Conservation (phyloP, 78 protist species). For the Dictyostelium firmibasis region DNA sequence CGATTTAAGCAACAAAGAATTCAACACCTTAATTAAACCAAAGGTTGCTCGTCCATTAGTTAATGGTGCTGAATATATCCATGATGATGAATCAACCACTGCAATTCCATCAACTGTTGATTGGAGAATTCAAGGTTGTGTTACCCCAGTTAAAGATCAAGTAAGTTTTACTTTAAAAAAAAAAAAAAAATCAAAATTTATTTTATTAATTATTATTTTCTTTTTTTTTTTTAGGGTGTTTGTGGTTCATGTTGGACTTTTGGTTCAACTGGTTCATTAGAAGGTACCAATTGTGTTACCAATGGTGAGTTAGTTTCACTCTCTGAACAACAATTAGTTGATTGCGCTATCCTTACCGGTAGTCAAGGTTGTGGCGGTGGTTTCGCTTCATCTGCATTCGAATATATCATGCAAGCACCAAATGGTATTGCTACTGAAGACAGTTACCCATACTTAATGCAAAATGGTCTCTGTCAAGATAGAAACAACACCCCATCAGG, state of each 20-base stretch:
- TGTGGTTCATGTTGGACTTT: conserved; percentile 94
- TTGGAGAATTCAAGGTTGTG: conserved; percentile 84
- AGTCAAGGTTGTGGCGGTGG: conserved; percentile 86
- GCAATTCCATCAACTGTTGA: conserved; percentile 69
- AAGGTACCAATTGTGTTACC: conserved; percentile 69
- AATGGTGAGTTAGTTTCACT: conserved; percentile 46
- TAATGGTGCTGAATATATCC: conserved; percentile 55
- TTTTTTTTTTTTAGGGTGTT: conserved; percentile 25
- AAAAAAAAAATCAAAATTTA: no score
- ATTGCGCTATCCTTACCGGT: conserved; percentile 41
- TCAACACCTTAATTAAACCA: conserved; percentile 57
- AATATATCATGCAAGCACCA: conserved; percentile 45
- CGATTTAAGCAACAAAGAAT: conserved; percentile 86
- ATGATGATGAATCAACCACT: conserved; percentile 31
- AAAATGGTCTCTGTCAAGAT: conserved; percentile 76
- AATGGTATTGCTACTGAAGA: conserved; percentile 79
- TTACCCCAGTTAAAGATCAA: conserved; percentile 93
- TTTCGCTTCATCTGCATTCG: conserved; percentile 58
- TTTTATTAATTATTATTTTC: no score
- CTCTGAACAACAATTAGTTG: conserved; percentile 83
- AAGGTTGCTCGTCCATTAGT: conserved; percentile 24
- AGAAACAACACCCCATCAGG: background rate
- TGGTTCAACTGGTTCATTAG: conserved; percentile 84
- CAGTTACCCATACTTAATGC: conserved; percentile 85
- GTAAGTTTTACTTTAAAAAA: no score